Conservation (phyloP, 352 stramenopile species). For the Aphanomyces astaci region DNA sequence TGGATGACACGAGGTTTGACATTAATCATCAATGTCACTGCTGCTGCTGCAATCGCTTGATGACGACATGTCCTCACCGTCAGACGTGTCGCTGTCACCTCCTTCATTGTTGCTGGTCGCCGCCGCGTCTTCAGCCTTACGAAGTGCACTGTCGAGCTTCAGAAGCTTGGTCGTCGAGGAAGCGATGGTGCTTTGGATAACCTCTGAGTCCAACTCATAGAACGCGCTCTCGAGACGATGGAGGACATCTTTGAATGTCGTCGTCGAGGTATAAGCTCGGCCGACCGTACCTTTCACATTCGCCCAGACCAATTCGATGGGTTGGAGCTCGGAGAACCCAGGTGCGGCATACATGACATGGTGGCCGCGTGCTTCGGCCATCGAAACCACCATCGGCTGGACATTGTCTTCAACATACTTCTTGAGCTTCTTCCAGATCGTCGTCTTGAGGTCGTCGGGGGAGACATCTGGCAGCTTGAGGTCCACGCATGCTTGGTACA, state of each 20-base stretch:
- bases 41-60: neutral
- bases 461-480: neutral
- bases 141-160: neutral
- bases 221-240: constrained; percentile 8
- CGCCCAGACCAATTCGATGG: constrained; percentile 22
- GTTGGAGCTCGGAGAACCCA: neutral
- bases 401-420: neutral
- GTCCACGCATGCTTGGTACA: neutral
- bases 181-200: neutral
- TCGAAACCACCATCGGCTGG: neutral
- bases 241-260: constrained; percentile 11
- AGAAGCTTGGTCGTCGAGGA: neutral
- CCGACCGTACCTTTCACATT: constrained; percentile 20
- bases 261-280: neutral
- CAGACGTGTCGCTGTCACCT: neutral
- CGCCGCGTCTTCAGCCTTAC: neutral
- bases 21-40: neutral
- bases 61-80: too few species aligned
- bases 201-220: neutral
- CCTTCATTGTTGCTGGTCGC: neutral
- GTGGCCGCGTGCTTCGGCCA: neutral
- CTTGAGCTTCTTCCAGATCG: neutral
- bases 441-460: neutral
- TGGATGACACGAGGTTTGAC: neutral
- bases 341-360: neutral